Conservation (phyloP, 2,329 filamentous ascomycete species). For the Massarina eburnea region DNA sequence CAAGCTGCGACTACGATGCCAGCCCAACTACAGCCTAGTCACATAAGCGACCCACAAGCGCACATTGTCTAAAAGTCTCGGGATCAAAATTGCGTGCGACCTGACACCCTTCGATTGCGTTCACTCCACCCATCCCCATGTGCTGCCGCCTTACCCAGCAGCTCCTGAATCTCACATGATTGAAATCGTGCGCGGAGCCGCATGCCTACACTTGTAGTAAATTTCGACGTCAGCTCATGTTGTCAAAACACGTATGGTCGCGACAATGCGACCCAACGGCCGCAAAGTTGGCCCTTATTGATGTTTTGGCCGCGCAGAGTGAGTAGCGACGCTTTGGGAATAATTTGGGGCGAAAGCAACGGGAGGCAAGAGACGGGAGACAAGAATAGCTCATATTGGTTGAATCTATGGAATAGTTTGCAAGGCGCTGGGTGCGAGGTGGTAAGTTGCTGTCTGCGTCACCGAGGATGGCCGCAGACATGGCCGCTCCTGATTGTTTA, state of each 20-base stretch:
- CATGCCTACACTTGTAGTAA: conserved; percentile 34
- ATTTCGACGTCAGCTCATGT: conserved; percentile 42
- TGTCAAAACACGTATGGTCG: conserved; percentile 11
- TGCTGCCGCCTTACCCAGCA: conserved; percentile 43
- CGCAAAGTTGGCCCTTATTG: conserved; percentile 20
- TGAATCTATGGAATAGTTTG: conserved; percentile 14
- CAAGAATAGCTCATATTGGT: conserved; percentile 27
- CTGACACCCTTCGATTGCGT: conserved; percentile 19
- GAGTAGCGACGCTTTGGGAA: conserved; percentile 2
- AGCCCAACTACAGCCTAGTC: conserved; percentile 26
- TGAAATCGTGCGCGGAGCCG: conserved; percentile 36
- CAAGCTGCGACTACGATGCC: conserved; percentile 9
- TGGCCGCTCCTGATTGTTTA: conserved; percentile 37
- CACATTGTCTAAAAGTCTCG: conserved; percentile 39
- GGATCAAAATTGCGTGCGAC: conserved; percentile 45
- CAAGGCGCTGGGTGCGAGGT: conserved; percentile 27
- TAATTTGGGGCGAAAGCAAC: conserved; percentile 12
- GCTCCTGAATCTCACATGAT: conserved; percentile 44
- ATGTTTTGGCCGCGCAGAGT: conserved; percentile 19
- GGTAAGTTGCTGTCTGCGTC: conserved; percentile 9
- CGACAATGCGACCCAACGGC: conserved; percentile 10
- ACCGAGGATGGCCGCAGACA: conserved; percentile 24
- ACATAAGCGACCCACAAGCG: conserved; percentile 38
- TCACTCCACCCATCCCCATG: conserved; percentile 32
- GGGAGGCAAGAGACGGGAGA: conserved; percentile 19